Conservation (phyloP, 768 basidiomycete genomes). For the Suillus subalutaceus region DNA sequence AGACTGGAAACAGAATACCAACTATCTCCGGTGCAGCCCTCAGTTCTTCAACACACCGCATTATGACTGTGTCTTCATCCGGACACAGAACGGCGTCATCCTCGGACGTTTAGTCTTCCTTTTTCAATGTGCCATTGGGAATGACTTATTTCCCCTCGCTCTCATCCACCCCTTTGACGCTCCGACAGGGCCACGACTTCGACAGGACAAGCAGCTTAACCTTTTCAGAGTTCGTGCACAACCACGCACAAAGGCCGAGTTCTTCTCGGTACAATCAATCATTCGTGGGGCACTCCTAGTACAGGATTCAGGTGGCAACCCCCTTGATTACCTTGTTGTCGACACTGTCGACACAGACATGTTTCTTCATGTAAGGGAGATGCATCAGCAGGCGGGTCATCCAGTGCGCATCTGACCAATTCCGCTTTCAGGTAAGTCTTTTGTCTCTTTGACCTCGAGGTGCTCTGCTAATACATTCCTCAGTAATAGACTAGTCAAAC, state of each 20-base stretch:
- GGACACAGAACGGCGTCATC: constrained; percentile 13
- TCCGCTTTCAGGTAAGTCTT: background rate
- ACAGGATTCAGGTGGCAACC: no score
- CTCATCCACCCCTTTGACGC: constrained; percentile 26
- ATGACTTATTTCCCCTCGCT: background rate
- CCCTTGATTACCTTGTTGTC: no score
- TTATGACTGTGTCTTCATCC: constrained; percentile 34
- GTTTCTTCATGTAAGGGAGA: background rate
- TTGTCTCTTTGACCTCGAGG: background rate
- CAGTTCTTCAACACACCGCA: constrained; percentile 28
- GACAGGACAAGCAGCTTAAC: constrained; percentile 27
- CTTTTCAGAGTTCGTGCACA: constrained; percentile 20
- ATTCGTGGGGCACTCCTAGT: constrained; percentile 27
- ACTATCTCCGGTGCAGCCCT: constrained; percentile 34
- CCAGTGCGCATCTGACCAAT: background rate
- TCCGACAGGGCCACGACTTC: background rate
- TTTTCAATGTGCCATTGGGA: constrained; percentile 20
- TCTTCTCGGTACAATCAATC: constrained; percentile 33
- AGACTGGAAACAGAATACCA: constrained; percentile 29
- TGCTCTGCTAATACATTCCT: background rate
- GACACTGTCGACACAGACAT: background rate
- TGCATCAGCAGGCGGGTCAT: background rate
- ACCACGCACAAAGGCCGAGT: constrained; percentile 11
- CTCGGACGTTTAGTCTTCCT: constrained; percentile 22
- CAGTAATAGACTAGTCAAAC: background rate